phyloP scores from a whole-genome alignment of 495 filamentous ascomycete genomes.

The Podospora appendiculata region DNA sequence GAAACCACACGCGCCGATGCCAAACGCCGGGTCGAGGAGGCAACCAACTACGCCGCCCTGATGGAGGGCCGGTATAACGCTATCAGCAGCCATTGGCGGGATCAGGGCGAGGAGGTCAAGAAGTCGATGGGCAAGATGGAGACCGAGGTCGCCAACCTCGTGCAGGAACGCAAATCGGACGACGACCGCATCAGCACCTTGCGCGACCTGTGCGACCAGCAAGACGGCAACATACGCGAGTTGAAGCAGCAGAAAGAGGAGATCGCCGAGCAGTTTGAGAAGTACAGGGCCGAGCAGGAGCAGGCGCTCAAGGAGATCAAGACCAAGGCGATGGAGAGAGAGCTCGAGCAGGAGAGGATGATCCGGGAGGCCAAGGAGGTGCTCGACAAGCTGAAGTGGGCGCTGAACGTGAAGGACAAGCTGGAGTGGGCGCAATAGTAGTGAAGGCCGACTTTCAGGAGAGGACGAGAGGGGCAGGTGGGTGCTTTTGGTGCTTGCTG shows the following conservation, averaged over 20 bases:
- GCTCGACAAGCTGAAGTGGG: conserved; percentile 61
- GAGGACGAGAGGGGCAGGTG: too few relatives aligned
- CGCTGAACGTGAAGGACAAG: conserved; percentile 54
- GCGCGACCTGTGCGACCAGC: conserved; percentile 45
- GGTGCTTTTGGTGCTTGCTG: too few relatives aligned
- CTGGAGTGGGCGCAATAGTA: conserved; percentile 41
- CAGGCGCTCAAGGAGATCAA: conserved; percentile 49
- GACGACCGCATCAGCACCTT: conserved; percentile 30
- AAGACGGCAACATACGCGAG: conserved; percentile 56
- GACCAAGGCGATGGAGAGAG: conserved; percentile 43
- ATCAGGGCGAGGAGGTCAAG: conserved; percentile 54
- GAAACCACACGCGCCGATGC: conserved; percentile 54
- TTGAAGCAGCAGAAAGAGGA: conserved; percentile 52
- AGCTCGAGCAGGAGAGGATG: conserved; percentile 45
- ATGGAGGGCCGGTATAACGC: conserved; percentile 63
- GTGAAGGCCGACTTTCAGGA: background rate
- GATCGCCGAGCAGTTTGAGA: conserved; percentile 47
- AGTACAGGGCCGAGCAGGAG: conserved; percentile 59
- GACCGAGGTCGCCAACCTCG: conserved; percentile 37
- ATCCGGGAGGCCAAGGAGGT: conserved; percentile 55
- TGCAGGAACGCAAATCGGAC: conserved; percentile 45
- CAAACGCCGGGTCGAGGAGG: conserved; percentile 55
- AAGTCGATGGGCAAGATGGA: conserved; percentile 47
- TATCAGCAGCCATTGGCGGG: conserved; percentile 56
- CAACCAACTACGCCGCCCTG: conserved; percentile 45